Base-by-base conservation (phyloP, 306 rosid genomes). In the Morella rubra region DNA sequence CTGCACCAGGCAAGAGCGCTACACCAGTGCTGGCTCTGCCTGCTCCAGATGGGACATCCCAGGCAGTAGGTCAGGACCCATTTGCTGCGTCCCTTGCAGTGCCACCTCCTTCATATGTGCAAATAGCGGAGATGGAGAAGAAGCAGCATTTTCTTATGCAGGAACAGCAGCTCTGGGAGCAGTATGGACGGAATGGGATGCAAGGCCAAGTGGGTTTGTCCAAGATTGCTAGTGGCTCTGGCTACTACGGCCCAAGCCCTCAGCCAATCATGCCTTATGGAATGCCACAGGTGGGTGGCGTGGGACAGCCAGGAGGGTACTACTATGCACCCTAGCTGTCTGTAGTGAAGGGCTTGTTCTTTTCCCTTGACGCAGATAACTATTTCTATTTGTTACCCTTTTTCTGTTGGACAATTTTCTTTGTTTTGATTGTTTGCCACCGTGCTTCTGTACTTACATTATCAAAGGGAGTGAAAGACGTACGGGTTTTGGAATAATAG, bases 101-200 rank as follows among this genome's bases (percentile, higher is more conserved):
- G 78, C 92, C 97, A 0, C 89, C 97, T 7, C 98, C 98, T 72
- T 84, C 97, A 1, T 91, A 93, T 59, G 96, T 93, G 62, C 98
- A 93, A 80, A 89, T 93, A 37, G 97, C 93, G 1, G 97, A 93
- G 13, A 85, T 91, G 87, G 98, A 91, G 89, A 91, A 79, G 87
- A 93, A 88, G 86, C 97, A 91, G 73, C 87, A 84, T 14, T 73
- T 90, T 78, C 96, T 90, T 71, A 71, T 87, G 76, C 96, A 87
- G 74, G 98, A 91, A 61, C 97, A 91, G 62, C 89, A 82, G 42
- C 32, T 87, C 44, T 93, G 98, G 98, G 89, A 90, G 83, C 96
- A 89, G 55, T 93, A 91, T 60, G 90, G 89, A 45, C 84, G 77
- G 55, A 87, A 91, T 52, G 98, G 93, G 69, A 91, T 91, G 98